Conservation (phyloP, 371 early-diverging fungal genomes). For the Pancytospora philotis region DNA sequence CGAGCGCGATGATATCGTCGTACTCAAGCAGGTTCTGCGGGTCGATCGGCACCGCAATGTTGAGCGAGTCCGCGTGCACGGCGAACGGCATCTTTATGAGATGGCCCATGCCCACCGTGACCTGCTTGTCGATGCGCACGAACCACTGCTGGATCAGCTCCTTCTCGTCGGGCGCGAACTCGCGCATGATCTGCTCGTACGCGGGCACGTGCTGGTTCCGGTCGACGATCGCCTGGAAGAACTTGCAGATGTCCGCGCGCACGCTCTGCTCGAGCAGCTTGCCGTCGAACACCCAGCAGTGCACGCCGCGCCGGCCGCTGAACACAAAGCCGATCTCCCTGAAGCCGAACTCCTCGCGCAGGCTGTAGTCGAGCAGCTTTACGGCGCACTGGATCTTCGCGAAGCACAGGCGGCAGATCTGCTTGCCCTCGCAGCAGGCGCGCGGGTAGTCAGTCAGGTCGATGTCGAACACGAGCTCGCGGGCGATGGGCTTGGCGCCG, state of each 20-base stretch:
- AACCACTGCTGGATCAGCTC: conserved; percentile 64
- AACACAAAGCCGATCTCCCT: conserved; percentile 83
- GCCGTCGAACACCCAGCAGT: conserved; percentile 92
- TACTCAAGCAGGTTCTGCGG: conserved; percentile 20
- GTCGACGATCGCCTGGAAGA: conserved; percentile 54
- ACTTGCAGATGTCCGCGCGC: conserved; percentile 71
- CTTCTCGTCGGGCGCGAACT: conserved; percentile 20
- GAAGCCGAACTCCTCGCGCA: conserved; percentile 82
- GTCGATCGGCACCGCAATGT: conserved; percentile 73
- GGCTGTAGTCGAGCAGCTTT: conserved; percentile 65
- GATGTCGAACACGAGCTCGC: conserved; percentile 97
- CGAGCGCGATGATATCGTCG: conserved; percentile 12
- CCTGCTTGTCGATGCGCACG: conserved; percentile 80
- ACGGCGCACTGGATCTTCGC: conserved; percentile 78
- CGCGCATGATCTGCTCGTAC: conserved; percentile 39
- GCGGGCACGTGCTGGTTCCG: conserved; percentile 12
- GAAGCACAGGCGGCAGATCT: conserved; percentile 81
- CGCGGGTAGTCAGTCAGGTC: conserved; percentile 97
- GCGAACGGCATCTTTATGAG: conserved; percentile 95
- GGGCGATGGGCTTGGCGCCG: conserved; percentile 67
- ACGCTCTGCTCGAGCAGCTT: conserved; percentile 66
- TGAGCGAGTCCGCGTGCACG: conserved; percentile 69
- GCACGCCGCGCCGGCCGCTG: conserved; percentile 91
- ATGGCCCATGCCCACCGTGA: conserved; percentile 77
- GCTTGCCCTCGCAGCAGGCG: conserved; percentile 72